Base-by-base conservation (phyloP, 176 grass and related monocot species). In the Oryza meridionalis region DNA sequence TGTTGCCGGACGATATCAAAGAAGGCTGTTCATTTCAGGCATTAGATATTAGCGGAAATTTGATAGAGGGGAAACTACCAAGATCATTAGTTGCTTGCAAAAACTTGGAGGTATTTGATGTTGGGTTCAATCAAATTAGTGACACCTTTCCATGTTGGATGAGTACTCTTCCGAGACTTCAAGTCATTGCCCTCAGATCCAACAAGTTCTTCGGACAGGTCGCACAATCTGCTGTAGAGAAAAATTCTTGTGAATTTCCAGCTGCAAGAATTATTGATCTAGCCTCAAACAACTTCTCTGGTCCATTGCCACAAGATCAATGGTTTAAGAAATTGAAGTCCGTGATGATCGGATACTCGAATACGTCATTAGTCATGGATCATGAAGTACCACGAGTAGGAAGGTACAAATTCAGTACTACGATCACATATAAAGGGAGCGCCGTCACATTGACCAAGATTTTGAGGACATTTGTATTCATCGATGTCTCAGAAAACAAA, bases 201-300 rank as follows among this genome's bases (percentile, higher is more conserved):
- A 87, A 87, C 14, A 55, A 6, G n/a, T 67, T 87, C 3, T 51
- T 64, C 50, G 55, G 77, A 38, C n/a, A 70, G 7, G 31, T 87
- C 0, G 17, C 7, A 7, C 8, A 16, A 5, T 22, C 67, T 43
- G 12, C 10, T 6, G 27, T 3, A 17, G 16, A 19, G 65, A 4
- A 50, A 15, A 6, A 1, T 10, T 9, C 1, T 62, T 85, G 29
- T 15, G 11, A 1, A 51, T 82, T 86, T 5, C 31, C 16, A 25
- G 69, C 22, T 19, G 0, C 69, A 24, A 5, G 32, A 2, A 76
- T 89, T 46, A 1, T 77, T 0, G 82, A 89, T 85, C 4, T 89
- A 21, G 32, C 88, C 45, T 89, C 77, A 4, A 89, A 89, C 12
- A 89, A 86, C 5, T 70, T 89, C 3, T 84, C 81, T 3, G 92